Base-by-base conservation (phyloP, 1,139 yeast genomes). In the Yamadazyma buinensis region DNA sequence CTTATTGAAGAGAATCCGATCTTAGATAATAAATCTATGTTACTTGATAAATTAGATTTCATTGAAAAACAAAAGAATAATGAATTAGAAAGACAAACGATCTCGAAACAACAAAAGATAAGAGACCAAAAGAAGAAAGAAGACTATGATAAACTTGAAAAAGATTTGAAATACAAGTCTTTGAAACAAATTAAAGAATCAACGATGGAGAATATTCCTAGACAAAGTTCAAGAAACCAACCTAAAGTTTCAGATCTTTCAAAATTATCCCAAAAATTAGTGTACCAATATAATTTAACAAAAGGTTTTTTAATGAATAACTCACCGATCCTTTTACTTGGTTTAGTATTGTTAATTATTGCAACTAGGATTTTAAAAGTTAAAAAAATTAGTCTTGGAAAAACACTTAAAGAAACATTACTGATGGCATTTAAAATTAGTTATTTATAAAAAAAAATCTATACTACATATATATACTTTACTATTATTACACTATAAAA, bases 381-480 rank as follows among this genome's bases (percentile, higher is more conserved):
- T 19, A 54, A 51, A 27, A 57, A 51, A 36, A 43, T 58, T 6
- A 58, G 61, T 38, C 31, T 67, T 13, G 54, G 51, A 35, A 60
- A 64, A 26, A 61, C 51, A 34, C 29, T 67, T 15, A 49, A 51
- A 35, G 72, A 68, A 33, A 67, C 73, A 0, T 42, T 69, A 17
- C 51, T 51, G 39, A 69, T 69, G 75, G 75, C 75, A 8, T 64
- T 69, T 47, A 64, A 67, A 46, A 60, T 69, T 30, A 65, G 65
- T 29, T 69, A 66, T 41, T 49, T 66, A 37, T 64, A 47, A 32
- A 18, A 14, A 17, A 12, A 17, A 19, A 23, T 26, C 8, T 21
- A 13, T 5, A 4, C 4, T 23, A 20, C 18, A 4, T 26, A 4
- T 26, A 14, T 15, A 6, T 15, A 15, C 20, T 18, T 15, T 13